These are phyloP conservation scores for Halenospora varia DNA, from an alignment of 495 filamentous ascomycete species.

Conservation along the genomic window DNA sequence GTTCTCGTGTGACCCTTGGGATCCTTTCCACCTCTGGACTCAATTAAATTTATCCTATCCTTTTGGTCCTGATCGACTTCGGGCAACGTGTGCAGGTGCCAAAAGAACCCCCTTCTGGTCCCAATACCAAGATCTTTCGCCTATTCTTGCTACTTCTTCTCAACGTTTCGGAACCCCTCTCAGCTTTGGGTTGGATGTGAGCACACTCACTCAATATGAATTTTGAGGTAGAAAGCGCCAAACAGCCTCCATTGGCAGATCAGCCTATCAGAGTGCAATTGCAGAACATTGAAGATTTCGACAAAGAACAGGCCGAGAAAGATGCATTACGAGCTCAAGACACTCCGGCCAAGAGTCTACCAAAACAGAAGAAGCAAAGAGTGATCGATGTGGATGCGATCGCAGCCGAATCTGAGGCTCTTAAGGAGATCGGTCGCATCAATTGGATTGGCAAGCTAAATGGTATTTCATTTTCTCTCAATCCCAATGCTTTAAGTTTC, in stretches of 20 bases:
- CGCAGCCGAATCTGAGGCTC: conserved; percentile 21
- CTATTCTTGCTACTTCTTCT: no score
- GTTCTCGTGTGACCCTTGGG: no score
- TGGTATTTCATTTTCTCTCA: conserved; percentile 1
- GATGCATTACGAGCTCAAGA: neutral
- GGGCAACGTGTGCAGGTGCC: no score
- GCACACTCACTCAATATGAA: no score
- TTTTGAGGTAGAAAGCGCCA: neutral
- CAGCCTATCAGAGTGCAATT: neutral
- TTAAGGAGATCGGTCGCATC: conserved; percentile 15
- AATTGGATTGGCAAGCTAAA: conserved; percentile 21
- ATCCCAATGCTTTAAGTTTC: neutral
- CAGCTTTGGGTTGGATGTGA: no score
- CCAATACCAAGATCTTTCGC: no score
- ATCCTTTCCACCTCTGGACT: no score
- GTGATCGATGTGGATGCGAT: conserved; percentile 5
- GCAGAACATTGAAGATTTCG: conserved; percentile 8
- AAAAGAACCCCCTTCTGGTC: no score
- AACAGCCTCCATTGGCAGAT: neutral
- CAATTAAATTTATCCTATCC: no score
- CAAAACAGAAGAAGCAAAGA: neutral
- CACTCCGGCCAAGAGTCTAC: neutral
- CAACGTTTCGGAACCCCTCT: no score
- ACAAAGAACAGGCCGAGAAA: conserved; percentile 4
- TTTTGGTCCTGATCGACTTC: no score